Base-by-base conservation (phyloP, 2,329 filamentous ascomycete species). In the Penicillium sp. region DNA sequence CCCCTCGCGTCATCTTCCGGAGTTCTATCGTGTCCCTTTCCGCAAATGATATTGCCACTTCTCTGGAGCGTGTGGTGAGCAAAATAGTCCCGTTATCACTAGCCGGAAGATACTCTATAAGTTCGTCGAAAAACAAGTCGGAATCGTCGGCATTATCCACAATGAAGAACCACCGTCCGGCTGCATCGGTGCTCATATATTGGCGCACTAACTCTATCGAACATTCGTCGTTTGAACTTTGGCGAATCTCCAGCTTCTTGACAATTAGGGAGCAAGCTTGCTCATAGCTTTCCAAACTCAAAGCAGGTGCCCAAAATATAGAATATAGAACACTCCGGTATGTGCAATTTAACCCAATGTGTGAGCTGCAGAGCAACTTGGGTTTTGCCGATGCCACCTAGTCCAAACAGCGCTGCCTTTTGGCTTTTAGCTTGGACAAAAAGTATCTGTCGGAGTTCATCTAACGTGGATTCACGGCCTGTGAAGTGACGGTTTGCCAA, bases 311-410 rank as follows among this genome's bases (percentile, higher is more conserved):
- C 60, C 60, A 62, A 32, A 64, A 59, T 7, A 60, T 53, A 10
- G 59, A 61, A 38, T 47, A n/a, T n/a, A n/a, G n/a, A n/a, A n/a
- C n/a, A 56, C 13, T 51, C 46, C 30, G 51, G 56, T 23, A 44
- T 34, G n/a, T 53, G 16, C 11, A 51, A 29, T 48, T 44, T 43
- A 16, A 57, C 49, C 39, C 48, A 56, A 35, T 48, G 55, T 11
- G 57, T 58, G 14, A 65, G 36, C 47, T 67, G 51, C n/a, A 67
- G 45, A 13, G 64, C 61, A 13, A 67, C 19, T 39, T 57, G 57
- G 18, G 55, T 64, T 51, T 67, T 67, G 8, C 65, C 64, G n/a
- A 67, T 47, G 4, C 62, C 64, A 42, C 64, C 64, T 4, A 67
- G 56, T 7, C 62, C 61, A 14, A 45, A 47, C 7, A 67, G 23